Evolutionary conservation across 2,329 filamentous ascomycete genomes (phyloP).

Genomic region (Fusarium agapanthi): DNA sequence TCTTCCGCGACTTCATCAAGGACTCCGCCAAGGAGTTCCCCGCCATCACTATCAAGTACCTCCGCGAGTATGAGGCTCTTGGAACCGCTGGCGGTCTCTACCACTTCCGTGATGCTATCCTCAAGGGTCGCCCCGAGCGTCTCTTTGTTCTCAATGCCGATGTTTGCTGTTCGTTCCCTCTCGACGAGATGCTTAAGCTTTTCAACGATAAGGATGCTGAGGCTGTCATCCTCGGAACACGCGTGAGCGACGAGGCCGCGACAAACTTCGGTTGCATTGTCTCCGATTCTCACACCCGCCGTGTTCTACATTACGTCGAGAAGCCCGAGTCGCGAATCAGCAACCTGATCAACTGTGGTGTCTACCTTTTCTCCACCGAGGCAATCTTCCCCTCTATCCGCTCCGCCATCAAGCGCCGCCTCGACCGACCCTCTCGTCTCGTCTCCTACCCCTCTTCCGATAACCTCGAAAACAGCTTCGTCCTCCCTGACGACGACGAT

Average conservation of each 20-base stretch:
- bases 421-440: conserved; percentile 82
- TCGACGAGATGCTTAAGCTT: conserved; percentile 93
- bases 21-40: conserved; percentile 86
- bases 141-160: conserved; percentile 98
- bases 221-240: conserved; percentile 93
- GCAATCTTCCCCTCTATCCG: conserved; percentile 96
- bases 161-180: conserved; percentile 97
- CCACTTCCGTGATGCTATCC: conserved; percentile 98
- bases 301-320: conserved; percentile 98
- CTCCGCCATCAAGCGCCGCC: conserved; percentile 93
- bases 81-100: conserved; percentile 97
- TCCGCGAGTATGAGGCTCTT: conserved; percentile 95
- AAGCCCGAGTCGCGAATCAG: conserved; percentile 98
- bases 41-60: conserved; percentile 86
- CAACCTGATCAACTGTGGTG: conserved; percentile 98
- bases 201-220: conserved; percentile 96
- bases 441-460: conserved; percentile 96
- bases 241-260: conserved; percentile 89
- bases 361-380: conserved; percentile 96
- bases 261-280: conserved; percentile 99
- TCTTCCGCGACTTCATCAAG: conserved; percentile 99
- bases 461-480: conserved; percentile 77
- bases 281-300: conserved; percentile 90
- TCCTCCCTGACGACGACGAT: conserved; percentile 60
- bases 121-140: conserved; percentile 92